Evolutionary conservation across 2,329 filamentous ascomycete genomes (phyloP).

Genomic region (Fusarium napiforme): DNA sequence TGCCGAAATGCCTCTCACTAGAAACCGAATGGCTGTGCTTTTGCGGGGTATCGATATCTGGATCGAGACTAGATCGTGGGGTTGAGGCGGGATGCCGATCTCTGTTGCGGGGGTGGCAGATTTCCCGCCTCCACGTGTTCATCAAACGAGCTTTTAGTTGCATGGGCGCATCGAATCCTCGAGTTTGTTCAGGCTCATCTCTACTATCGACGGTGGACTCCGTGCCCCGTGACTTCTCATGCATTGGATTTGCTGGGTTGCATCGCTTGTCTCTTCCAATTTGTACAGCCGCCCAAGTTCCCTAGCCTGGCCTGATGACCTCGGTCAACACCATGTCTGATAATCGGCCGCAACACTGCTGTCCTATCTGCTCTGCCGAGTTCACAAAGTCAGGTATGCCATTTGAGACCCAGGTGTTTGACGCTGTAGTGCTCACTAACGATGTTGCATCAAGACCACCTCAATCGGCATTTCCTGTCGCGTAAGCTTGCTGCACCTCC

Average conservation of each 20-base stretch:
- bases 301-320: background rate
- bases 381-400: background rate
- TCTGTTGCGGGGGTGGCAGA: conserved; percentile 4
- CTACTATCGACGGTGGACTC: no score
- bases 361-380: background rate
- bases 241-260: no score
- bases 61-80: background rate
- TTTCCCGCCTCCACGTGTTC: background rate
- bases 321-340: background rate
- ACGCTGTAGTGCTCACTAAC: background rate
- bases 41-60: background rate
- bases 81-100: background rate
- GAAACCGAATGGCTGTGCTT: background rate
- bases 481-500: background rate
- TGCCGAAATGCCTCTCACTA: background rate
- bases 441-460: background rate
- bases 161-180: background rate
- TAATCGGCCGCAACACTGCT: background rate
- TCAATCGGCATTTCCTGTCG: background rate
- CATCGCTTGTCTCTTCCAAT: background rate
- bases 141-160: background rate
- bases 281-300: background rate
- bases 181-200: background rate
- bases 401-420: background rate
- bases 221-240: background rate